Conservation (phyloP, 805 yeast species). For the Kregervanrija fluxuum region DNA sequence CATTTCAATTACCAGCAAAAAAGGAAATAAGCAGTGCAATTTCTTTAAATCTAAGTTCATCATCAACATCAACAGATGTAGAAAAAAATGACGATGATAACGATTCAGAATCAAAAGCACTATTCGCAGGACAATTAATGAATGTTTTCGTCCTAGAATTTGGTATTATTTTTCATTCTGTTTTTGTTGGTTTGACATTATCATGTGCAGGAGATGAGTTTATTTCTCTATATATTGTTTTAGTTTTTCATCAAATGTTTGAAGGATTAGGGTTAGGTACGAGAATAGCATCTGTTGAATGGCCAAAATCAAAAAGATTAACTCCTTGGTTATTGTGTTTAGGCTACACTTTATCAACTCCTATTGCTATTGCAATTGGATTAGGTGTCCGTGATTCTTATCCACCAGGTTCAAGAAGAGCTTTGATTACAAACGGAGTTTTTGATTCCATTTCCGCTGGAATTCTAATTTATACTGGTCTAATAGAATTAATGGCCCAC, state of each 20-base stretch:
- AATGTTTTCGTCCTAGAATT: slow-evolving; percentile 60
- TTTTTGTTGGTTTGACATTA: slow-evolving; percentile 70
- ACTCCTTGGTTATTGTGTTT: slow-evolving; percentile 55
- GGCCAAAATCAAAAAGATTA: slow-evolving; percentile 35
- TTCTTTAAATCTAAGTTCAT: too few relatives aligned
- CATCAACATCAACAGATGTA: background rate
- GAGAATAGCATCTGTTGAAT: slow-evolving; percentile 51
- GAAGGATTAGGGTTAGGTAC: slow-evolving; percentile 86
- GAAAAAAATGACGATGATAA: background rate
- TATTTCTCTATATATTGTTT: slow-evolving; percentile 59
- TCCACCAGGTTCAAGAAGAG: slow-evolving; percentile 48
- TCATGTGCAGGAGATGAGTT: slow-evolving; percentile 78
- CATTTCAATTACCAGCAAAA: too few relatives aligned
- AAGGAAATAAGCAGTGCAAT: too few relatives aligned
- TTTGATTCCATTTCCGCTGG: slow-evolving; percentile 77
- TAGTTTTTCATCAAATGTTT: slow-evolving; percentile 70
- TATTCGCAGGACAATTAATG: slow-evolving; percentile 49
- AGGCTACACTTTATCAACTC: slow-evolving; percentile 53
- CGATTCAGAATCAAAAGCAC: slow-evolving; percentile 12
- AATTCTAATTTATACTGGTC: slow-evolving; percentile 66
- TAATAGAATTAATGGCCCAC: slow-evolving; percentile 74
- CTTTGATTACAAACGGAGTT: slow-evolving; percentile 61
- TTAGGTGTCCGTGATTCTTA: slow-evolving; percentile 62
- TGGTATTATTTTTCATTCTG: slow-evolving; percentile 78
- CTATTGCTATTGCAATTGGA: slow-evolving; percentile 73